Evolutionary conservation across 345 rosid species (phyloP), one percentile per base, ranked within the genome.

Genomic region (Aquilaria yunnanensis): DNA sequence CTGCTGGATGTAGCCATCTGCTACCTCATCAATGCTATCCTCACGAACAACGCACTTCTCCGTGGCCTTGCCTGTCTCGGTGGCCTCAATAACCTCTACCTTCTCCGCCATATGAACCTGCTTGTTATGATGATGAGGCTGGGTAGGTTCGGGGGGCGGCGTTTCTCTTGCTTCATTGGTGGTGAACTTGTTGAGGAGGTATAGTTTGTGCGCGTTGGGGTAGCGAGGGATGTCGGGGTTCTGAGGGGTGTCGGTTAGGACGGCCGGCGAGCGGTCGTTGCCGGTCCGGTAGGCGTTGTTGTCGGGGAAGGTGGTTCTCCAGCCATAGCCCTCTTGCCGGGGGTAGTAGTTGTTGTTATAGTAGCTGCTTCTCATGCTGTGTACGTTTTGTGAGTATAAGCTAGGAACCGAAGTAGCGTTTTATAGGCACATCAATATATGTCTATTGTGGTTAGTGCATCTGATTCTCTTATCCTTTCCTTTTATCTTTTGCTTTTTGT

Each of bases 31-130:
- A 11, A 78, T 14, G 16, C 10, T 46, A 33, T 74, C 63, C 1
- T 14, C 7, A 37, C 43, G 43, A 37, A 37, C 7, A 7, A 23
- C 23, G 23, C 23, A 23, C n/a, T 45, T 12, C 67, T 29, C 67
- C 60, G 10, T 2, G 0, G 30, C 23, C 23, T 57, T 57, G 11
- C 56, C 41, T 14, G 49, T 46, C 48, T 32, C 12, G 29, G 32
- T 51, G 7, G 46, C 45, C 6, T 32, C 63, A 10, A 63, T 59
- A 45, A 67, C 34, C 50, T 60, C 72, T 55, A 47, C 61, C 12
- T 37, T 62, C 49, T 81, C 81, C 2, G 32, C 59, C 46, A 81
- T 32, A 31, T 67, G 81, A 31, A 77, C 87, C 72, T 65, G 76
- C 75, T 75, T 37, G 43, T 9, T 37, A 37, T 37, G 7, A 37